Evolutionary conservation across 2,329 filamentous ascomycete genomes (phyloP), one percentile per base, ranked within the genome.

Genomic region (Zymoseptoria pseudotritici): DNA sequence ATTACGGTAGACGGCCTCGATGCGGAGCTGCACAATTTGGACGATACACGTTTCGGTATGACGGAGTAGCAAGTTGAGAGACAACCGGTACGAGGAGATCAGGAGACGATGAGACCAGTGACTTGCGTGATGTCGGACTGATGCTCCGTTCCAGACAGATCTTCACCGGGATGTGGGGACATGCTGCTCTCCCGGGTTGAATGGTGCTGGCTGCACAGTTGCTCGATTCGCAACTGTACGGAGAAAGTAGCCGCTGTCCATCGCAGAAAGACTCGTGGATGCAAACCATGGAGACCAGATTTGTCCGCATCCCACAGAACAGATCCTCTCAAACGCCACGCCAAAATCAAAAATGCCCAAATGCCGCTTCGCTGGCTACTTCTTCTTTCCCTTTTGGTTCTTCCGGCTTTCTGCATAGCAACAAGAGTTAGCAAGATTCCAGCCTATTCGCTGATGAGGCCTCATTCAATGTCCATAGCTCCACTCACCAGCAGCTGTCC

Each of bases 401-500:
- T 53, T 53, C 24, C 52, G 52, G 26, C 52, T 53, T 22, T 53
- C 52, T 53, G 52, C 24, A 31, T 13, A 13, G 7, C 22, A 4
- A 24, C 17, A 10, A 26, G n/a, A 13, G 22, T 53, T 29, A 53
- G 52, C 22, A 53, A 53, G n/a, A 13, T 21, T 29, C 11, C 52
- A 31, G 31, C 6, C 29, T 29, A 13, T 2, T 9, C 50, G 9
- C 74, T 6, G 13, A 50, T 22, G n/a, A 19, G 24, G 21, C 24
- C 5, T n/a, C 24, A 17, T 2, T 10, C 22, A 4, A 20, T 2
- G 24, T 24, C 26, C 11, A 31, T 19, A 70, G 63, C 7, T 36
- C 53, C 4, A 74, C 71, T 69, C 58, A 78, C 77, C 77, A 60
- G 75, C 76, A 66, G 76, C 76, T 52, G 81, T 86, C 72, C 81